Percentiles rank a stretch among this genome's conserved stretches.
Evolutionary conservation across 73 alveolate genomes (phyloP).

Genomic region (Paramecium biaurelia): DNA sequence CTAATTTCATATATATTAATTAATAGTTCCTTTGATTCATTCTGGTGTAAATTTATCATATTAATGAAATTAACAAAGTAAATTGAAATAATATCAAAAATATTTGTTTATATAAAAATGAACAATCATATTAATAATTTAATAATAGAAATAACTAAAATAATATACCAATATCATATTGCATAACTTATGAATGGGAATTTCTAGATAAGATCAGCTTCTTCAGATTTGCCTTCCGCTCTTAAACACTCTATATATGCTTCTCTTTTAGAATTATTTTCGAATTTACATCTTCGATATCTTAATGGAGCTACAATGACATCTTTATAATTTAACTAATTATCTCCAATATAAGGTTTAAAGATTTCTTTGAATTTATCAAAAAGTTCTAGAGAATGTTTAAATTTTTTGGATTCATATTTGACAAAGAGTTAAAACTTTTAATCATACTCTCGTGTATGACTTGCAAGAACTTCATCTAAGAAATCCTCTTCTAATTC

Average conservation of each 20-base stretch:
- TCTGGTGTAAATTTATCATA: too few species aligned
- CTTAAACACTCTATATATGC: neutral
- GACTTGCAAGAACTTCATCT: neutral
- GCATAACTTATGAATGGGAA: neutral
- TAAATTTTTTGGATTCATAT: neutral
- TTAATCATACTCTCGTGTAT: neutral
- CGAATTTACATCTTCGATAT: neutral
- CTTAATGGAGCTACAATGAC: neutral
- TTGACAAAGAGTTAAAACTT: neutral
- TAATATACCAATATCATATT: neutral
- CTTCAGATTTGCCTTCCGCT: neutral
- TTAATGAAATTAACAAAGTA: too few species aligned
- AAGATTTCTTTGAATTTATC: neutral
- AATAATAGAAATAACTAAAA: neutral
- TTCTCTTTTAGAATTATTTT: neutral
- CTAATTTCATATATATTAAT: too few species aligned
- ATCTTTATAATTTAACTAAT: neutral
- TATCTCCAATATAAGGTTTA: neutral
- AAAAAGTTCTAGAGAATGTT: neutral
- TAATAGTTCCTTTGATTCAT: too few species aligned
- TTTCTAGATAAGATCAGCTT: neutral
- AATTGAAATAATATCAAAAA: neutral
- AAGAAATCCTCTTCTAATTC: conserved; percentile 34
- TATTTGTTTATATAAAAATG: too few species aligned
- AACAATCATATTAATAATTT: neutral